Evolutionary conservation across 352 stramenopile species (phyloP).

Genomic region (Phytophthora crassamura): DNA sequence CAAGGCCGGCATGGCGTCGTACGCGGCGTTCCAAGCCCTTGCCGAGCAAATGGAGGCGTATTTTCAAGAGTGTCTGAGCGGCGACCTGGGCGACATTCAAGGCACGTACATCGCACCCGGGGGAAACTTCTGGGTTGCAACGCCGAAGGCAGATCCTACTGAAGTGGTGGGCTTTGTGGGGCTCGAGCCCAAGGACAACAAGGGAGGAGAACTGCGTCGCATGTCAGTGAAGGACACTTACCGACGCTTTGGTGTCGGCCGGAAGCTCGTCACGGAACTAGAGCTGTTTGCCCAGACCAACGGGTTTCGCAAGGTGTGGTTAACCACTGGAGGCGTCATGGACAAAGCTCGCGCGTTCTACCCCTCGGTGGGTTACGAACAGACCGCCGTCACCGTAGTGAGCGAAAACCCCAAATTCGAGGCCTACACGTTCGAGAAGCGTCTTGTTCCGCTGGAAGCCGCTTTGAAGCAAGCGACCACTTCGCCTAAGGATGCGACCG

Average conservation of each 20-base stretch:
- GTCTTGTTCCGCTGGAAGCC: neutral
- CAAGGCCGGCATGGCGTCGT: slow-evolving; percentile 35
- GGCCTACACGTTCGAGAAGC: slow-evolving; percentile 38
- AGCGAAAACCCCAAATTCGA: slow-evolving; percentile 36
- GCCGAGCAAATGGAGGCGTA: slow-evolving; percentile 26
- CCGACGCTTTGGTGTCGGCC: slow-evolving; percentile 44
- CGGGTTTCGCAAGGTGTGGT: slow-evolving; percentile 35
- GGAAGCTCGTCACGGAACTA: slow-evolving; percentile 40
- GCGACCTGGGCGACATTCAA: slow-evolving; percentile 46
- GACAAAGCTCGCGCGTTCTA: slow-evolving; percentile 39
- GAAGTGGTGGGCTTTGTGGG: slow-evolving; percentile 40
- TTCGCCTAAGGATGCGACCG: neutral
- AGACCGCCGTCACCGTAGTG: slow-evolving; percentile 24
- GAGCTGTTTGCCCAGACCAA: slow-evolving; percentile 45
- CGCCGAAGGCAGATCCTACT: slow-evolving; percentile 13
- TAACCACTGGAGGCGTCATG: slow-evolving; percentile 44
- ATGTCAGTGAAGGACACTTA: slow-evolving; percentile 52
- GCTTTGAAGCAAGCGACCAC: too few relatives aligned
- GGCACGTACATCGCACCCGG: slow-evolving; percentile 44
- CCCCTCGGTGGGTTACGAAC: slow-evolving; percentile 31
- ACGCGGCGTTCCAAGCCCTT: slow-evolving; percentile 20
- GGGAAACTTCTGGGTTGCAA: slow-evolving; percentile 62
- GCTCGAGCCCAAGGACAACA: slow-evolving; percentile 32
- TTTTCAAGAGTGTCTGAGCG: slow-evolving; percentile 30
- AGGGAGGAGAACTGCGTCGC: slow-evolving; percentile 41